Base-by-base conservation (phyloP, 2,329 filamentous ascomycete species). In the Xylariaceae sp. region DNA sequence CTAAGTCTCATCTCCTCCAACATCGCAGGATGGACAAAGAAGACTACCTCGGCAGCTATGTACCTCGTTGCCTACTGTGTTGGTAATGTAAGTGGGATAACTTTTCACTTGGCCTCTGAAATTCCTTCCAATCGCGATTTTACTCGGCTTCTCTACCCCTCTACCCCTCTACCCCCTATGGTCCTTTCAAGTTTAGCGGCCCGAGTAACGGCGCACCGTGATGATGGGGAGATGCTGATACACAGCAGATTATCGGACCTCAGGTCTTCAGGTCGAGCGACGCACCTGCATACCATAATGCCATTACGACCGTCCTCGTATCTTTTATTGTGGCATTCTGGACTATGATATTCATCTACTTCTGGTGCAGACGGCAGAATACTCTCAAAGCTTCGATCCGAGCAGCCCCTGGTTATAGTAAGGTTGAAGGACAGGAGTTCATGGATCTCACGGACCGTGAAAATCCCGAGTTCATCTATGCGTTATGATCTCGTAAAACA, bases 381-480 rank as follows among this genome's bases (percentile, higher is more conserved):
- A 73, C 70, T 60, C 79, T 80, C 71, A 90, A 89, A 74, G 82
- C 78, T 0, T 66, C 67, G 6, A 66, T 83, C 14, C 72, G 84
- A 37, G 79, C 78, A 1, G 73, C 75, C 47, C 80, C 84, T 0
- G 81, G 76, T 1, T 90, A 90, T 68, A 75, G 77, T 21, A 86
- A 80, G 71, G 60, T 89, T 51, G 83, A 86, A 69, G 88, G 89
- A 60, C 86, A 89, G 71, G 87, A 89, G 76, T 89, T 83, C 73
- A 75, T 85, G 54, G 86, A 90, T 68, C 71, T 89, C 61, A 89
- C 86, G 3, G 87, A 90, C 67, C 74, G 78, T 53, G 87, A 90
- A 75, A 90, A 88, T 58, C 75, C 78, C 1, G 82, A 89, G 68
- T 88, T 90, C 67, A 71, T 82, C 0, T 90, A 90, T 68, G 80